phyloP scores from a whole-genome alignment of 1,284 basidiomycete genomes.

The Prillingera fragicola region DNA sequence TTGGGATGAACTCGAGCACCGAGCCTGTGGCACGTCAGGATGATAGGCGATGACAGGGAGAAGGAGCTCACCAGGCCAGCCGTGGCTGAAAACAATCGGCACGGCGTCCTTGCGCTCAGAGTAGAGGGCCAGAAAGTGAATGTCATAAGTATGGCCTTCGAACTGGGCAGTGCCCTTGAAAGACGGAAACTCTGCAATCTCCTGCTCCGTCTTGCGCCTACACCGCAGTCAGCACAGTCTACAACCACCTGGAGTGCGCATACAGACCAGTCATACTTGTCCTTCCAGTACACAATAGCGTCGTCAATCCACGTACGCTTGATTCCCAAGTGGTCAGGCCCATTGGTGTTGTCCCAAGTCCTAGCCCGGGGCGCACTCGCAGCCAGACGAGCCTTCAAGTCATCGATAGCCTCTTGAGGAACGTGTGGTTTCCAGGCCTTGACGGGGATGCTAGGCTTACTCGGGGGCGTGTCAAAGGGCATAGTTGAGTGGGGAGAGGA shows the following conservation, averaged over 20 bases:
- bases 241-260: background rate
- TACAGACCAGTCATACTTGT: conserved; percentile 30
- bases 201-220: conserved; percentile 28
- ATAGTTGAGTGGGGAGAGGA: too few relatives aligned
- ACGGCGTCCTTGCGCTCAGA: conserved; percentile 30
- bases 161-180: conserved; percentile 21
- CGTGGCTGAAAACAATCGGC: conserved; percentile 42
- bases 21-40: conserved; percentile 17
- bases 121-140: conserved; percentile 40
- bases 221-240: background rate
- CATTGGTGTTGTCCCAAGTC: conserved; percentile 38
- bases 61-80: conserved; percentile 37
- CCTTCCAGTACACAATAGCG: conserved; percentile 22
- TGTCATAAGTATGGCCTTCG: conserved; percentile 16
- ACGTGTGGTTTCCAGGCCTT: conserved; percentile 26
- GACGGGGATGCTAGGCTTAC: conserved; percentile 26
- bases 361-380: conserved; percentile 17
- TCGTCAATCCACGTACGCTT: conserved; percentile 23
- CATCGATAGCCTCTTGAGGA: conserved; percentile 30
- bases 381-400: conserved; percentile 29
- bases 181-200: conserved; percentile 27
- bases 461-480: conserved; percentile 25
- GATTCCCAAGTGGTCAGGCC: conserved; percentile 20
- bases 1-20: conserved; percentile 39
- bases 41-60: too few relatives aligned